phyloP scores from a whole-genome alignment of 352 stramenopile species.

The Blastocystis sp. region DNA sequence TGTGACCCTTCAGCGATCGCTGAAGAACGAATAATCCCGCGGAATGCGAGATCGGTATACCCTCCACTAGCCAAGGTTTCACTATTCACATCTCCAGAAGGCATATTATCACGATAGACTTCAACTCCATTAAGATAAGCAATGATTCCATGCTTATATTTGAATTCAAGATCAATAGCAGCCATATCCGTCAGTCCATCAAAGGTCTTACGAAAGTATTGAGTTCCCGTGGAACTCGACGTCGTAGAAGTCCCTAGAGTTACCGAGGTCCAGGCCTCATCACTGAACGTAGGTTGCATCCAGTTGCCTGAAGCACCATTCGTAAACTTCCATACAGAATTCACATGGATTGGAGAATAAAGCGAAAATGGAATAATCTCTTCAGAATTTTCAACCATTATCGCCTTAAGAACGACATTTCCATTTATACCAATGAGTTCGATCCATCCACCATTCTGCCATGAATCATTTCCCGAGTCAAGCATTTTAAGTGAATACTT shows the following conservation, averaged over 20 bases:
- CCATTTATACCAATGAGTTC: constrained; percentile 20
- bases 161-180: background rate
- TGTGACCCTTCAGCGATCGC: background rate
- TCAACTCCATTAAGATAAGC: constrained; percentile 52
- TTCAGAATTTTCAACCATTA: background rate
- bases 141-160: constrained; percentile 27
- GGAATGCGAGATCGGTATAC: background rate
- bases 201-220: constrained; percentile 44
- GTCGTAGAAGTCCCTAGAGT: background rate
- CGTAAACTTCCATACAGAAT: constrained; percentile 1
- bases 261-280: background rate
- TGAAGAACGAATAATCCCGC: background rate
- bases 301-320: background rate
- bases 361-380: constrained; percentile 16
- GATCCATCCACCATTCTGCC: background rate
- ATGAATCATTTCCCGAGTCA: background rate
- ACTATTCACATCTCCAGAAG: background rate
- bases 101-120: constrained; percentile 58
- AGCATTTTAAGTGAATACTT: constrained; percentile 6
- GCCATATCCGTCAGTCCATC: constrained; percentile 5
- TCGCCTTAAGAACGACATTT: constrained; percentile 40
- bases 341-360: constrained; percentile 5
- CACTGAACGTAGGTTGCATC: background rate
- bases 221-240: background rate
- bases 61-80: background rate